Evolutionary conservation across 2,329 filamentous ascomycete species (phyloP).

Genomic region (Bipolaris oryzae): DNA sequence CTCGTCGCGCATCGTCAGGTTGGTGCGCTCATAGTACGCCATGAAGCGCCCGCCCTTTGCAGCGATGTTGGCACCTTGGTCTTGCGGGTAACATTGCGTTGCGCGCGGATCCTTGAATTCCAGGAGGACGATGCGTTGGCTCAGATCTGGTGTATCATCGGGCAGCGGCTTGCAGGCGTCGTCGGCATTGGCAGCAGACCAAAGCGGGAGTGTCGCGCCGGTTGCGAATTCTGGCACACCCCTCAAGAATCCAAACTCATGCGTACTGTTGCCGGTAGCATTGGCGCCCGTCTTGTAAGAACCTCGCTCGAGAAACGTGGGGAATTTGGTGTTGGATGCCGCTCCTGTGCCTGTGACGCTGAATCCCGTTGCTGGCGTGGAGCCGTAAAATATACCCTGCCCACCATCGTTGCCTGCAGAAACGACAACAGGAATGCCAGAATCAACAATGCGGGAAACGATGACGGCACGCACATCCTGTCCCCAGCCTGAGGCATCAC

Average conservation of each 20-base stretch:
- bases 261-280: slow-evolving; percentile 29
- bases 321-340: slow-evolving; percentile 47
- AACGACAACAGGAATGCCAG: slow-evolving; percentile 58
- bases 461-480: slow-evolving; percentile 50
- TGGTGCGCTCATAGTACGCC: slow-evolving; percentile 19
- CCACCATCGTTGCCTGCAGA: slow-evolving; percentile 60
- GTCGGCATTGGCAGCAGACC: slow-evolving; percentile 52
- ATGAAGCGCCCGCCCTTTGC: slow-evolving; percentile 63
- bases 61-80: slow-evolving; percentile 37
- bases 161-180: slow-evolving; percentile 62
- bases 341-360: slow-evolving; percentile 56
- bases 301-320: slow-evolving; percentile 8
- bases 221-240: slow-evolving; percentile 38
- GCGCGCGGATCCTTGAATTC: slow-evolving; percentile 17
- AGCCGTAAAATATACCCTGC: slow-evolving; percentile 56
- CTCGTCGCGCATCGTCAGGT: slow-evolving; percentile 23
- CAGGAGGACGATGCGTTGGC: slow-evolving; percentile 58
- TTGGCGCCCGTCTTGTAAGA: slow-evolving; percentile 43
- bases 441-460: slow-evolving; percentile 51
- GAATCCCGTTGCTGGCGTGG: slow-evolving; percentile 50
- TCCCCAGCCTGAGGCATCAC: slow-evolving; percentile 36
- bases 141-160: slow-evolving; percentile 62
- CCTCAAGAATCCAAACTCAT: slow-evolving; percentile 40
- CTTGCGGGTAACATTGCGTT: slow-evolving; percentile 22
- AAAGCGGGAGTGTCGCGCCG: slow-evolving; percentile 27